Evolutionary conservation across 306 rosid genomes (phyloP).

Genomic region (Comarum palustre): DNA sequence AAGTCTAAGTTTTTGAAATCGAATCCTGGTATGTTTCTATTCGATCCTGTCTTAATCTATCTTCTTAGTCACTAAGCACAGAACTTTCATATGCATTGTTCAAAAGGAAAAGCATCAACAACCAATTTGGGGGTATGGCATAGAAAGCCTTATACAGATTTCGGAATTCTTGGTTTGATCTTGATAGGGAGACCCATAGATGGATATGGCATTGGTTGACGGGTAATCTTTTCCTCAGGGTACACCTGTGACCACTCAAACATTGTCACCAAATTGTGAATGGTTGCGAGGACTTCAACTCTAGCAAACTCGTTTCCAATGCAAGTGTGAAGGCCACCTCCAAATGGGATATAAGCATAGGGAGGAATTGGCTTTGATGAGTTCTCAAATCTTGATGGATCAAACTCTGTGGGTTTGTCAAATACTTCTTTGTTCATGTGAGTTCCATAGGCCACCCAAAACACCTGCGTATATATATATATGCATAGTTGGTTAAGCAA

Average conservation of each 20-base stretch:
- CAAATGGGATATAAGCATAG: slow-evolving; percentile 47
- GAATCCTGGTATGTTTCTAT: neutral
- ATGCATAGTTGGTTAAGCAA: too few species aligned
- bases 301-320: slow-evolving; percentile 53
- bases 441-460: slow-evolving; percentile 41
- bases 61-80: neutral
- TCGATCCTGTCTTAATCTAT: neutral
- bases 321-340: slow-evolving; percentile 45
- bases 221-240: slow-evolving; percentile 39
- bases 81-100: too few species aligned
- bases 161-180: slow-evolving; percentile 31
- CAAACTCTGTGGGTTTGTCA: slow-evolving; percentile 39
- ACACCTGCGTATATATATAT: slow-evolving; percentile 38
- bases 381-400: slow-evolving; percentile 46
- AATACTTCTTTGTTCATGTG: slow-evolving; percentile 40
- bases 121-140: too few species aligned
- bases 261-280: slow-evolving; percentile 44
- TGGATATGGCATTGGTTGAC: slow-evolving; percentile 52
- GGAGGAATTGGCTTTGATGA: slow-evolving; percentile 45
- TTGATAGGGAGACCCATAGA: slow-evolving; percentile 48
- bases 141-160: neutral
- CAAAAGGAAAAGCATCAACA: too few species aligned
- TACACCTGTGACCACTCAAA: slow-evolving; percentile 43
- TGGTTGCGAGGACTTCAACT: slow-evolving; percentile 40
- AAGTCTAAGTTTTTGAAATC: too few species aligned